phyloP scores from a whole-genome alignment of 1,284 basidiomycete genomes.

The Puccinia polysora region DNA sequence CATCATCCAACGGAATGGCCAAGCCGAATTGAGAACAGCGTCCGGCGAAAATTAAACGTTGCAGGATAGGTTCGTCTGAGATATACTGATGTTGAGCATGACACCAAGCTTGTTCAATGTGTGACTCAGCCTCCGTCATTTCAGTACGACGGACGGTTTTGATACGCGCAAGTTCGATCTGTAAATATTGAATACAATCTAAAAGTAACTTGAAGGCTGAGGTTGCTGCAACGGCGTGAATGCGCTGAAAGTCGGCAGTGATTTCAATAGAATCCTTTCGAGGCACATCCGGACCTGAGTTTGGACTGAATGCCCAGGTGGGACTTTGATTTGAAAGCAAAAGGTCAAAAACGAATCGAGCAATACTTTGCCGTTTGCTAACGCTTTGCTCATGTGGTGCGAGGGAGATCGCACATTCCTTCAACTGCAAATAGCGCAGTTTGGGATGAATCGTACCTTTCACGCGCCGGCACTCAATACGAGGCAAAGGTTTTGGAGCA shows the following conservation, averaged over 20 bases:
- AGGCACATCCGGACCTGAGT: background rate
- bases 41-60: conserved; percentile 19
- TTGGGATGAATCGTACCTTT: conserved; percentile 20
- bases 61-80: conserved; percentile 16
- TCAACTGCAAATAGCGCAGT: conserved; percentile 12
- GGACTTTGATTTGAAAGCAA: conserved; percentile 30
- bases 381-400: conserved; percentile 1
- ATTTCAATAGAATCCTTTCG: conserved; percentile 18
- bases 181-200: conserved; percentile 32
- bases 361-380: conserved; percentile 14
- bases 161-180: conserved; percentile 22
- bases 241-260: conserved; percentile 27
- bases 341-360: conserved; percentile 25
- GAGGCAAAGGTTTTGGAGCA: conserved; percentile 26
- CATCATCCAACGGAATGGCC: conserved; percentile 26
- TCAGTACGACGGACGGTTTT: conserved; percentile 25
- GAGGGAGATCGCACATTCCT: conserved; percentile 30
- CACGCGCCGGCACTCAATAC: conserved; percentile 21
- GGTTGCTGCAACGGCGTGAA: conserved; percentile 31
- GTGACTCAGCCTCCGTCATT: conserved; percentile 29
- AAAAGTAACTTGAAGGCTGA: conserved; percentile 31
- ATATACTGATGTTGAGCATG: conserved; percentile 8
- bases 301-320: conserved; percentile 8
- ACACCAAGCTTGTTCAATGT: conserved; percentile 22
- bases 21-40: conserved; percentile 31